Evolutionary conservation across 202 grass and related monocot species (phyloP).

Genomic region (Panicum hallii): DNA sequence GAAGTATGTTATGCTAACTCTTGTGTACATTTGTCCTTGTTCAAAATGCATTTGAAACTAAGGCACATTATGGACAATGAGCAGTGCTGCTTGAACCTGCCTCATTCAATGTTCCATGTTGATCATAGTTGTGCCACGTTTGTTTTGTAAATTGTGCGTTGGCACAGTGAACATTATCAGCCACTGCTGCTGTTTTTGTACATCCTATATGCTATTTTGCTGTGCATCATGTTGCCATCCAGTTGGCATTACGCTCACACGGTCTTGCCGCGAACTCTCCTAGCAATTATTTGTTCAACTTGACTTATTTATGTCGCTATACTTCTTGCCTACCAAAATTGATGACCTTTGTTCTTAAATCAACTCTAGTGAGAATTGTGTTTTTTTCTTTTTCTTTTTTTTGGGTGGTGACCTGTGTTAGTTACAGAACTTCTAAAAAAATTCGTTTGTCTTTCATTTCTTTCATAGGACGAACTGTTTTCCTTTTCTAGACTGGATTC

Average conservation of each 20-base stretch:
- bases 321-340: background rate
- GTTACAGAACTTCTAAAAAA: background rate
- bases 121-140: background rate
- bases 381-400: background rate
- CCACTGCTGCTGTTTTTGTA: background rate
- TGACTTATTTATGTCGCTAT: background rate
- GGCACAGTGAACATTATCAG: background rate
- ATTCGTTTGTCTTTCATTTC: slow-evolving; percentile 8
- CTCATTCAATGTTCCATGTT: slow-evolving; percentile 8
- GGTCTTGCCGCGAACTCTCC: background rate
- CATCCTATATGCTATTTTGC: background rate
- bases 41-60: slow-evolving; percentile 20
- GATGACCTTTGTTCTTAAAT: background rate
- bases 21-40: slow-evolving; percentile 12
- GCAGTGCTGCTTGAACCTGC: background rate
- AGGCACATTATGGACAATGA: background rate
- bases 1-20: slow-evolving; percentile 67
- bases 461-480: background rate
- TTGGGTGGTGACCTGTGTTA: background rate
- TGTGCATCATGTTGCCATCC: slow-evolving; percentile 1
- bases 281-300: background rate
- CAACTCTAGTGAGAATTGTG: background rate
- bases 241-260: background rate
- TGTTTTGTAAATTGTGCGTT: slow-evolving; percentile 9
- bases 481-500: background rate